Evolutionary conservation across 1,139 yeast genomes (phyloP).

Genomic region (Barnettozyma hawaiiensis): DNA sequence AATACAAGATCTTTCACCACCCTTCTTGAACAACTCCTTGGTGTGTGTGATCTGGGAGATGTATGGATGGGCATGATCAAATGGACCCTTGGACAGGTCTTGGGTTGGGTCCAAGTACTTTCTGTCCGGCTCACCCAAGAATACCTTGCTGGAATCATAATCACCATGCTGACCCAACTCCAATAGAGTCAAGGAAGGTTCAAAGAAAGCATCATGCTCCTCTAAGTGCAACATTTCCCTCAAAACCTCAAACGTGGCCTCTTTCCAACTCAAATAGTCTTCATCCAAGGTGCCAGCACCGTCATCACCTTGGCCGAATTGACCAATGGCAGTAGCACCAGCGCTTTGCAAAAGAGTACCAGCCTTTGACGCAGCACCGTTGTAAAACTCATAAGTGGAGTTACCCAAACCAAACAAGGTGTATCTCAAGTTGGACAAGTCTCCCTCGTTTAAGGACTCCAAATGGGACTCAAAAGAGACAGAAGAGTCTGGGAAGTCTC

Average conservation of each 20-base stretch:
- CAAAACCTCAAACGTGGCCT: constrained; percentile 58
- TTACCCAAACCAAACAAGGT: constrained; percentile 89
- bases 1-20: constrained; percentile 66
- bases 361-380: constrained; percentile 70
- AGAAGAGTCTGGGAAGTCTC: constrained; percentile 96
- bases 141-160: constrained; percentile 42
- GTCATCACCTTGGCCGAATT: constrained; percentile 88
- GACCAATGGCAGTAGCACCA: constrained; percentile 70
- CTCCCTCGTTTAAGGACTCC: constrained; percentile 47
- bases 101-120: constrained; percentile 44
- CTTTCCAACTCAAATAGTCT: constrained; percentile 93
- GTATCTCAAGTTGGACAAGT: constrained; percentile 57
- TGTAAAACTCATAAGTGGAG: constrained; percentile 86
- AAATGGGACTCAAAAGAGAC: constrained; percentile 62
- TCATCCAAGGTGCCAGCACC: constrained; percentile 94
- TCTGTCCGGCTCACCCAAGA: constrained; percentile 80
- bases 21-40: constrained; percentile 62
- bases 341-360: constrained; percentile 44
- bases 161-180: constrained; percentile 31
- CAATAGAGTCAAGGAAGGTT: constrained; percentile 58
- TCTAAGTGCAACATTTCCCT: constrained; percentile 60
- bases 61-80: constrained; percentile 77
- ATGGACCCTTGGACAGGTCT: constrained; percentile 65
- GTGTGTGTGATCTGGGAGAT: constrained; percentile 61
- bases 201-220: constrained; percentile 72